Conservation (phyloP, 1,284 basidiomycete species). For the Tilletia caries region DNA sequence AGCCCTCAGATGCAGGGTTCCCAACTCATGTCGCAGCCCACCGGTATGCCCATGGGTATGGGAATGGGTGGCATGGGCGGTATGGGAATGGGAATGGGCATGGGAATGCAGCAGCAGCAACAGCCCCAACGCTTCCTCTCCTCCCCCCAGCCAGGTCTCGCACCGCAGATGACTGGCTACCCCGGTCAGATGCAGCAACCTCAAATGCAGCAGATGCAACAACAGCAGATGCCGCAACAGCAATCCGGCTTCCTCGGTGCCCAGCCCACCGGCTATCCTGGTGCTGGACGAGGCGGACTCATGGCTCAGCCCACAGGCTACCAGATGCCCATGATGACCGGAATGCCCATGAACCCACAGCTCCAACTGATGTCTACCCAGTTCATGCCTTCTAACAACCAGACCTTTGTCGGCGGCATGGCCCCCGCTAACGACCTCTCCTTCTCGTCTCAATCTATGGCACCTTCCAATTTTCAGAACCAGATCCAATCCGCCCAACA, state of each 20-base stretch:
- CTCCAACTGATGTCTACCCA: slow-evolving; percentile 52
- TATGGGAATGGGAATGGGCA: slow-evolving; percentile 23
- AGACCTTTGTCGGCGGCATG: slow-evolving; percentile 45
- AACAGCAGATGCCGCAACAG: slow-evolving; percentile 8
- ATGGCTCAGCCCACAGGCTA: slow-evolving; percentile 45
- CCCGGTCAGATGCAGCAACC: slow-evolving; percentile 16
- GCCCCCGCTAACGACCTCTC: slow-evolving; percentile 50
- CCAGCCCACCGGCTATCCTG: slow-evolving; percentile 37
- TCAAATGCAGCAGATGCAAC: slow-evolving; percentile 8
- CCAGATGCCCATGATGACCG: slow-evolving; percentile 50
- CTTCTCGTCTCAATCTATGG: slow-evolving; percentile 43
- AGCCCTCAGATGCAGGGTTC: not conserved
- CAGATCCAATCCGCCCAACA: slow-evolving; percentile 58
- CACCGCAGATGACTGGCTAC: slow-evolving; percentile 41
- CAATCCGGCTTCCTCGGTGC: slow-evolving; percentile 32
- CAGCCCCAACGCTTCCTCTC: slow-evolving; percentile 15
- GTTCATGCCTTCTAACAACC: slow-evolving; percentile 47
- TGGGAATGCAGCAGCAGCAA: slow-evolving; percentile 18
- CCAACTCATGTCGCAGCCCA: slow-evolving; percentile 26
- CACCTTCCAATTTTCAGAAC: slow-evolving; percentile 49
- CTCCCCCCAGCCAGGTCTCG: slow-evolving; percentile 20
- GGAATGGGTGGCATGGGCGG: not conserved
- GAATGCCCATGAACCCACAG: slow-evolving; percentile 50
- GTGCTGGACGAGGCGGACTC: slow-evolving; percentile 30
- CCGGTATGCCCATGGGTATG: slow-evolving; percentile 31